These are phyloP conservation scores for Lanmaoa rubissima DNA, from an alignment of 768 basidiomycete genomes.

Conservation along the genomic window DNA sequence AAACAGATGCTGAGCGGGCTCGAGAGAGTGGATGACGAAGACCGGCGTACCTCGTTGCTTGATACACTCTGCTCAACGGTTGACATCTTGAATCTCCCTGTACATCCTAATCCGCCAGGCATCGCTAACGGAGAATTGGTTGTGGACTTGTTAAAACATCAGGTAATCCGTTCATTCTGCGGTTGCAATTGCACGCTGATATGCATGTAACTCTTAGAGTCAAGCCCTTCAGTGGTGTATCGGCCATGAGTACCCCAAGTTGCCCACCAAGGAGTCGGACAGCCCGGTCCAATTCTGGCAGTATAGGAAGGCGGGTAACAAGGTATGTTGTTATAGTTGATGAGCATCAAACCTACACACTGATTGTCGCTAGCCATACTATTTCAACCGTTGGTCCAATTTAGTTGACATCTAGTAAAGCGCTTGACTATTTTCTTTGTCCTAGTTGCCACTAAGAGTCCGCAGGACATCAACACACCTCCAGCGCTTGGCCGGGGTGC, in stretches of 20 bases:
- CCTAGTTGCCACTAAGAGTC: slow-evolving; percentile 78
- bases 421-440: neutral
- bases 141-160: slow-evolving; percentile 79
- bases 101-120: slow-evolving; percentile 71
- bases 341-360: neutral
- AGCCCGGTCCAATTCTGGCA: slow-evolving; percentile 91
- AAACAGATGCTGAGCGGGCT: slow-evolving; percentile 59
- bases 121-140: slow-evolving; percentile 60
- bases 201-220: slow-evolving; percentile 40
- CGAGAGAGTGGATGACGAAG: slow-evolving; percentile 78
- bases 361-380: slow-evolving; percentile 46
- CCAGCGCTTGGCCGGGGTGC: slow-evolving; percentile 82
- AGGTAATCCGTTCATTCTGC: slow-evolving; percentile 42
- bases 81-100: slow-evolving; percentile 71
- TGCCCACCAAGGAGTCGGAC: slow-evolving; percentile 67
- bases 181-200: neutral
- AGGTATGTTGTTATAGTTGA: slow-evolving; percentile 40
- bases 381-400: slow-evolving; percentile 58
- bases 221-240: slow-evolving; percentile 90
- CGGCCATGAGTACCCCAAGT: slow-evolving; percentile 69
- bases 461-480: slow-evolving; percentile 49
- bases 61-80: slow-evolving; percentile 66
- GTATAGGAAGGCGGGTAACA: slow-evolving; percentile 49
- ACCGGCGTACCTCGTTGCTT: slow-evolving; percentile 64
- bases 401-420: neutral